These are phyloP conservation scores for Fusarium goolgardi DNA, from an alignment of 2,329 filamentous ascomycete genomes.

Conservation along the genomic window DNA sequence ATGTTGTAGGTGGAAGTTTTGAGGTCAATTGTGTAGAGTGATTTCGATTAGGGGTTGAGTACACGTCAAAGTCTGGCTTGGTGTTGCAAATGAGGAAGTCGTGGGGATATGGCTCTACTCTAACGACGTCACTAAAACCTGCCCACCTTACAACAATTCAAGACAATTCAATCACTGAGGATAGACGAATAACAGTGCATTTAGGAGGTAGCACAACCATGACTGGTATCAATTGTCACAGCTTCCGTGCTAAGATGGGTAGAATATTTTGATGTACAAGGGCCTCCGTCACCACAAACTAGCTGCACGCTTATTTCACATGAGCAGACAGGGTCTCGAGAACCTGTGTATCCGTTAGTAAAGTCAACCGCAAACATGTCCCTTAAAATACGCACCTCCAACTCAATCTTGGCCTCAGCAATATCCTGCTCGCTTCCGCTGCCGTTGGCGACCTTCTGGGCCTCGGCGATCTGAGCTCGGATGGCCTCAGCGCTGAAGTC, in stretches of 20 bases:
- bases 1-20: conserved; percentile 19
- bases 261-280: conserved; percentile 58
- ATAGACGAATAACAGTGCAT: conserved; percentile 28
- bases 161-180: conserved; percentile 37
- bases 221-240: conserved; percentile 54
- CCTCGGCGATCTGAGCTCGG: conserved; percentile 89
- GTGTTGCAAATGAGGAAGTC: conserved; percentile 13
- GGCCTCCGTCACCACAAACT: conserved; percentile 56
- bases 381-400: conserved; percentile 75
- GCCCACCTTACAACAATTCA: neutral
- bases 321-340: conserved; percentile 84
- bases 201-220: conserved; percentile 47
- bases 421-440: conserved; percentile 96
- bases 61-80: conserved; percentile 6
- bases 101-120: conserved; percentile 18
- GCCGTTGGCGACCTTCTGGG: conserved; percentile 92
- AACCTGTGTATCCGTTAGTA: conserved; percentile 67
- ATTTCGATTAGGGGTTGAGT: neutral
- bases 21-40: neutral
- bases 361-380: conserved; percentile 1
- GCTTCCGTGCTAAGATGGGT: conserved; percentile 52
- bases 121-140: conserved; percentile 18
- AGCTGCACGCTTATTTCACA: conserved; percentile 77
- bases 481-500: conserved; percentile 96
- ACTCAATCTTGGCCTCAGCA: conserved; percentile 98